Evolutionary conservation across 1,284 basidiomycete genomes (phyloP), one percentile per base, ranked within the genome.

Genomic region (Pterula multifida): DNA sequence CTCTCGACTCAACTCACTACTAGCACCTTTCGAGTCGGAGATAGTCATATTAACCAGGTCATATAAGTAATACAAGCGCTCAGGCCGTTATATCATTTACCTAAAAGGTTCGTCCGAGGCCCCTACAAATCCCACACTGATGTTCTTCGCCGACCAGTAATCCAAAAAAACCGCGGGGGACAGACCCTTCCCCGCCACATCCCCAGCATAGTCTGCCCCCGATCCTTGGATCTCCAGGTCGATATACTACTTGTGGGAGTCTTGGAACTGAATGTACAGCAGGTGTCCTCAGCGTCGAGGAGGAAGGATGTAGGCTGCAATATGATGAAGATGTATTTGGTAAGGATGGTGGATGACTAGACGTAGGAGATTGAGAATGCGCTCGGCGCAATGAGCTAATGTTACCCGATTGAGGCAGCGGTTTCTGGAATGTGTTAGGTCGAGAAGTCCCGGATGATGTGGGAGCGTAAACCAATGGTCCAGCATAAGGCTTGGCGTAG

Each of bases 141-240:
- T 68, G 66, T 65, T 64, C 61, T 57, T 81, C 81, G 49, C 39
- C 39, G 9, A 42, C 9, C 39, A 42, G 9, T 4, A 86, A 71
- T 1, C 45, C 45, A 11, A 83, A 57, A 44, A 85, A 63, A 6
- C 39, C 39, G 21, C 39, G 9, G 49, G 78, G 68, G 26, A 68
- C 69, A 28, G 57, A 65, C 0, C 85, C 85, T 19, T 63, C 61
- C 1, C 85, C 85, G 23, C 67, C 66, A 58, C 85, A 89, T 28
- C 71, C 67, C 75, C 72, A 78, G 60, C 85, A 89, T 52, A 74
- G 51, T 39, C 65, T 57, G 0, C 86, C 85, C 1, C 85, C 85
- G 6, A 87, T 66, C 44, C 84, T 64, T n/a, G 80, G 68, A 60
- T 89, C 85, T 1, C 85, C 85, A 0, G 85, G 72, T 1, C 55